These are phyloP conservation scores for Pezicula carpinea DNA, from an alignment of 2,329 filamentous ascomycete genomes.

Conservation along the genomic window DNA sequence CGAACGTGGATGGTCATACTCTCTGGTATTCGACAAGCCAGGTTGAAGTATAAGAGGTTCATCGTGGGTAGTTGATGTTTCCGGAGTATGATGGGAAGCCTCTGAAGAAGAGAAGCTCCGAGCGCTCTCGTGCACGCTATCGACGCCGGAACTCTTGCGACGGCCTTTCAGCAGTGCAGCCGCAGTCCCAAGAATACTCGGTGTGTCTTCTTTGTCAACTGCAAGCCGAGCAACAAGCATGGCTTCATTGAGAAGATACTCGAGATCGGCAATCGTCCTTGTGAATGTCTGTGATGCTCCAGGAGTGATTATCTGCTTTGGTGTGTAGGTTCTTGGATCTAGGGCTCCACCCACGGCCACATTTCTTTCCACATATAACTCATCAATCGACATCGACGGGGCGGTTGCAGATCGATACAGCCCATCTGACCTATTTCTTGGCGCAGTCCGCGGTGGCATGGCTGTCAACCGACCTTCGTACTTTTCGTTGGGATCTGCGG, in stretches of 20 bases:
- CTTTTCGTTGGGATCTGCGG: no score
- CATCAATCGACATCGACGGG: conserved; percentile 6
- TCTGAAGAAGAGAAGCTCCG: conserved; percentile 15
- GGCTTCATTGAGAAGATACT: conserved; percentile 31
- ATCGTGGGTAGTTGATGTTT: neutral
- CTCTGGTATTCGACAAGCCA: neutral
- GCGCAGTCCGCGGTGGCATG: neutral
- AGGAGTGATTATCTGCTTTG: conserved; percentile 8
- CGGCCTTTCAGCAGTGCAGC: conserved; percentile 18
- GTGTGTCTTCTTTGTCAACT: conserved; percentile 20
- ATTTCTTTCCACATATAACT: conserved; percentile 11
- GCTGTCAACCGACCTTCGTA: no score
- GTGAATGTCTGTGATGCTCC: conserved; percentile 23
- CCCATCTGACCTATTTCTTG: conserved; percentile 3
- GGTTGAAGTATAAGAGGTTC: neutral
- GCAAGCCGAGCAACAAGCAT: conserved; percentile 31
- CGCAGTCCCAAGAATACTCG: conserved; percentile 15
- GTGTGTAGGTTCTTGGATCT: neutral
- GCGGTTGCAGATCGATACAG: conserved; percentile 9
- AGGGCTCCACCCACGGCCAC: no score
- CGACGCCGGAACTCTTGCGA: conserved; percentile 12
- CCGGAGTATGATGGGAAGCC: neutral
- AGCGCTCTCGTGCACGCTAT: conserved; percentile 25
- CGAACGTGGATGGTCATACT: no score
- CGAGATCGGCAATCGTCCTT: conserved; percentile 31